Base-by-base conservation (phyloP, 2,329 filamentous ascomycete species). In the Aschersonia sp. region DNA sequence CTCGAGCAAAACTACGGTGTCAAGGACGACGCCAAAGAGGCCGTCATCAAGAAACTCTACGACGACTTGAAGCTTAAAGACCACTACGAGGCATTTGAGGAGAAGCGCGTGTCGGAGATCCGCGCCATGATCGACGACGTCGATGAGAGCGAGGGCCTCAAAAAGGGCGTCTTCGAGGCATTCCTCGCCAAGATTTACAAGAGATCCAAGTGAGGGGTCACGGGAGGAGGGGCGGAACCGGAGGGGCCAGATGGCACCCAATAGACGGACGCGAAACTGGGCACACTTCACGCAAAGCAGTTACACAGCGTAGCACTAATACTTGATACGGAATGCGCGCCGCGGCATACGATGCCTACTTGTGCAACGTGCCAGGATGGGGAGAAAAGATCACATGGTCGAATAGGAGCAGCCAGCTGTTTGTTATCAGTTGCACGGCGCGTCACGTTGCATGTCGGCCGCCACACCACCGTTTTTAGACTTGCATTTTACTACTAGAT, bases 101-200 rank as follows among this genome's bases (percentile, higher is more conserved):
- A 95, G 71, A 81, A 83, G 70, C 73, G 79, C 32, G 89, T 95
- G 30, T 69, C 68, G n/a, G 84, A 92, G 63, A 77, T 98, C 56
- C 76, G 76, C 58, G 66, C 73, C 50, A 77, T 83, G 72, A 95
- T 98, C 59, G 75, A 73, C 29, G 69, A 80, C 51, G 72, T 97
- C 46, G 88, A 98, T 60, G 89, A 95, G 75, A 81, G 75, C 52
- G 77, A 84, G 54, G 92, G 92, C 12, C 69, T 98, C 60, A 95
- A 94, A 77, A 92, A 87, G 76, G 77, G 74, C 50, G 78, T 97
- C 41, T 95, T 97, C 56, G 84, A 94, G 58, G 76, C 78, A 43
- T 98, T 97, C 75, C 72, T 98, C 54, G 73, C 74, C 66, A 98
- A 98, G 78, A 97, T 98, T 62, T 97, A 97, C 78, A 95, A 95